These are phyloP conservation scores for Petunia hybrid DNA, from an alignment of 305 asterid genomes.

Conservation along the genomic window DNA sequence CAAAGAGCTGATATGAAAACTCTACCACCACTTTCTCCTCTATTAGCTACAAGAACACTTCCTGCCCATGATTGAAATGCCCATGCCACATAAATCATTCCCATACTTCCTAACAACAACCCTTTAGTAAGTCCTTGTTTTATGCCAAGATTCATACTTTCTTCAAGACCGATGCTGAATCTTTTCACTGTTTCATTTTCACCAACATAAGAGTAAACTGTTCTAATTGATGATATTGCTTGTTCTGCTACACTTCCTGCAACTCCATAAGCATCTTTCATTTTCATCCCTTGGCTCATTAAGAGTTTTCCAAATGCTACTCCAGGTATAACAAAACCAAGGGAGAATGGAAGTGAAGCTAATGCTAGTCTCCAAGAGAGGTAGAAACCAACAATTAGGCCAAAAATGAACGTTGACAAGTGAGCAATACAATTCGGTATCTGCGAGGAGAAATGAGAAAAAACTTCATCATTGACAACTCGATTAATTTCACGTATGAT, in stretches of 20 bases:
- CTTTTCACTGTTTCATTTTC: slow-evolving; percentile 60
- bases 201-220: slow-evolving; percentile 78
- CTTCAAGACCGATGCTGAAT: slow-evolving; percentile 62
- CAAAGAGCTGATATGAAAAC: slow-evolving; percentile 70
- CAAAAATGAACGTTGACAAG: slow-evolving; percentile 56
- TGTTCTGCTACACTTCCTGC: slow-evolving; percentile 80
- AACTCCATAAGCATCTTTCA: slow-evolving; percentile 61
- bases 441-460: slow-evolving; percentile 43
- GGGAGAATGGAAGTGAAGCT: slow-evolving; percentile 67
- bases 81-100: slow-evolving; percentile 70
- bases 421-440: slow-evolving; percentile 75
- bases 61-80: slow-evolving; percentile 84
- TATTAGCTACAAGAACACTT: slow-evolving; percentile 64
- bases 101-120: slow-evolving; percentile 82
- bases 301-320: slow-evolving; percentile 67
- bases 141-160: slow-evolving; percentile 63
- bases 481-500: neutral
- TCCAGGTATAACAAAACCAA: slow-evolving; percentile 67
- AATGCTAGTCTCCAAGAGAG: slow-evolving; percentile 83
- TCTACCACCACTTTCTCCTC: slow-evolving; percentile 75
- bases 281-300: slow-evolving; percentile 59
- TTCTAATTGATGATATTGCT: slow-evolving; percentile 70
- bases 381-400: slow-evolving; percentile 59
- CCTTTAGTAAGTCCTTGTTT: slow-evolving; percentile 77
- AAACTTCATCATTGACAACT: neutral